Conservation (phyloP, 2,329 filamentous ascomycete species). For the Trichoderma koningiopsis region DNA sequence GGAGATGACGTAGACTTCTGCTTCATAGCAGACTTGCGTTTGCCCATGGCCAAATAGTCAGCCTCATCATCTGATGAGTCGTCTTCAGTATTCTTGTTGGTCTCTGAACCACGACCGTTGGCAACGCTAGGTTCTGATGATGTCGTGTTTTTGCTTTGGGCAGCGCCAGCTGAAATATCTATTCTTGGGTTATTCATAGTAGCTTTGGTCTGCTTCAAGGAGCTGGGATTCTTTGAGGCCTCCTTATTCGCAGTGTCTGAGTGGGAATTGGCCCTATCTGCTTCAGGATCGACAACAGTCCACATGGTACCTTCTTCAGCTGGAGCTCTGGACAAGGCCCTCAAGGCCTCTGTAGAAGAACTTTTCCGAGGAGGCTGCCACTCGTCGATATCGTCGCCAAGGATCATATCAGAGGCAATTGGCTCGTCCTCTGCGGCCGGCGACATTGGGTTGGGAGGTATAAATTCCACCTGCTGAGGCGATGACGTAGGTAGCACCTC, state of each 20-base stretch:
- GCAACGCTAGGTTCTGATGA: neutral
- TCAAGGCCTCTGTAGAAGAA: constrained; percentile 57
- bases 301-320: constrained; percentile 55
- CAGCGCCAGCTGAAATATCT: neutral
- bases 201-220: neutral
- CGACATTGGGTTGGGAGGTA: constrained; percentile 34
- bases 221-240: neutral
- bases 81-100: constrained; percentile 33
- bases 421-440: constrained; percentile 34
- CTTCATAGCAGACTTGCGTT: constrained; percentile 36
- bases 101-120: constrained; percentile 7
- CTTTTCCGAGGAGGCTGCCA: constrained; percentile 53
- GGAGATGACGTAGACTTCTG: neutral
- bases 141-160: neutral
- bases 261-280: constrained; percentile 33
- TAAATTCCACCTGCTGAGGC: constrained; percentile 46
- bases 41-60: constrained; percentile 45
- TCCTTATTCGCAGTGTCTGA: constrained; percentile 6
- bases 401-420: constrained; percentile 36
- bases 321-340: constrained; percentile 54
- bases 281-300: constrained; percentile 49
- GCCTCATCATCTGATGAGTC: constrained; percentile 43
- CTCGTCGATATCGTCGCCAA: constrained; percentile 44
- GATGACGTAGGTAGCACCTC: constrained; percentile 64
- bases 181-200: neutral